Evolutionary conservation across 2,329 filamentous ascomycete genomes (phyloP), one percentile per base, ranked within the genome.

Genomic region (Venturia pyrina): DNA sequence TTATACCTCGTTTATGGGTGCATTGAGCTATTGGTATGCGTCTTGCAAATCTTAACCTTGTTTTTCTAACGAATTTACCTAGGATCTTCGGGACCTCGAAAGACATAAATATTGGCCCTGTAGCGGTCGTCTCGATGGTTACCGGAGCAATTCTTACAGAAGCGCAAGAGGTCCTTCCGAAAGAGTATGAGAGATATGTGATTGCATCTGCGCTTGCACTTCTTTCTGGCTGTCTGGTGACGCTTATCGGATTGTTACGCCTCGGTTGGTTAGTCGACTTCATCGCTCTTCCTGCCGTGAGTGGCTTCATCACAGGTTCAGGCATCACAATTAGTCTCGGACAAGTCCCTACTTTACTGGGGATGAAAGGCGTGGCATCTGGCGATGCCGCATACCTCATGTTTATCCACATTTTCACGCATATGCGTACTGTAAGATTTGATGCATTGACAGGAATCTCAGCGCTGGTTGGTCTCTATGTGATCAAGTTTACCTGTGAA

Each of bases 91-190:
- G 93, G 43, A 99, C 95, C 0, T 97, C 93, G 17, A 99, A 98
- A 75, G 93, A 99, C 76, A 98, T 99, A 73, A 97, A 93, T 11
- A 98, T 98, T 66, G 93, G 93, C n/a, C 93, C 93, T 41, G 95
- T 98, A 62, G 95, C 95, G 46, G 95, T 98, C 70, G 89, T 98
- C 84, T 98, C 93, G 1, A 96, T 90, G 3, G 83, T 99, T 19
- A 89, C 91, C 2, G 95, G 95, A 57, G 89, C 89, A 64, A 87
- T 98, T 63, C 87, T 98, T 59, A 75, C 83, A 56, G 83, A 88
- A 46, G 87, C 90, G 53, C 75, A 81, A 63, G 74, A 78, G 8
- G 74, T 81, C 3, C 75, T 87, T 10, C 87, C 87, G 21, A 60
- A 32, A 0, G 76, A 85, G 24, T 73, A 89, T 24, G 75, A 80